Conservation (phyloP, 495 filamentous ascomycete genomes). For the Bacidia rubella region DNA sequence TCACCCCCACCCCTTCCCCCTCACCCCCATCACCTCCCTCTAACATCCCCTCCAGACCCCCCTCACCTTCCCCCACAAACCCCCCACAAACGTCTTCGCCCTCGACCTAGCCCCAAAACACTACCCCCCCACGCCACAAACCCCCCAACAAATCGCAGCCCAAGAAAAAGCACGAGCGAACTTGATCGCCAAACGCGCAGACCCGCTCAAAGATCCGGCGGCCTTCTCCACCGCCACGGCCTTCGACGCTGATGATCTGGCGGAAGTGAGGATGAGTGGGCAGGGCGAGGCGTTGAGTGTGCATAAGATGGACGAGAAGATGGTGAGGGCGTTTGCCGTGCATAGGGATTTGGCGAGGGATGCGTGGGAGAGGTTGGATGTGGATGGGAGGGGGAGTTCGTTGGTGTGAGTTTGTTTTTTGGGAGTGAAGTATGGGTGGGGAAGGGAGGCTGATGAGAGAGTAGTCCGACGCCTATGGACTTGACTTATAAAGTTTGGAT, state of each 20-base stretch:
- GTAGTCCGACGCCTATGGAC: background rate
- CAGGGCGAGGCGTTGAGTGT: background rate
- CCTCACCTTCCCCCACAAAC: background rate
- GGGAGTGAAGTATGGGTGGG: background rate
- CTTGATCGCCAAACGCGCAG: background rate
- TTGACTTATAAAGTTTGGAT: background rate
- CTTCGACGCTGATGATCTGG: background rate
- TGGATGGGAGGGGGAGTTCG: background rate
- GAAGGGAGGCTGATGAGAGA: background rate
- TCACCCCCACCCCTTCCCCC: background rate
- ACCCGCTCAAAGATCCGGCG: background rate
- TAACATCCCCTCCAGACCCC: background rate
- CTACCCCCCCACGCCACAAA: background rate
- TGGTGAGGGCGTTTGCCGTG: background rate
- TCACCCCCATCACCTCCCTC: background rate
- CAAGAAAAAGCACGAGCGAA: background rate
- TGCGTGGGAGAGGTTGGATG: background rate
- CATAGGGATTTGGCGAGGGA: background rate
- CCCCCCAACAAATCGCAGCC: background rate
- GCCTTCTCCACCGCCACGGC: background rate
- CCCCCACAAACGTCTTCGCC: background rate
- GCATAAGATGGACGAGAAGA: background rate
- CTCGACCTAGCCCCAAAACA: background rate
- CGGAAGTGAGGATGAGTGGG: background rate
- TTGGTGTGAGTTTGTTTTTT: background rate